phyloP scores from a whole-genome alignment of 163 green algal genomes.

The Chloromonas sp. region DNA sequence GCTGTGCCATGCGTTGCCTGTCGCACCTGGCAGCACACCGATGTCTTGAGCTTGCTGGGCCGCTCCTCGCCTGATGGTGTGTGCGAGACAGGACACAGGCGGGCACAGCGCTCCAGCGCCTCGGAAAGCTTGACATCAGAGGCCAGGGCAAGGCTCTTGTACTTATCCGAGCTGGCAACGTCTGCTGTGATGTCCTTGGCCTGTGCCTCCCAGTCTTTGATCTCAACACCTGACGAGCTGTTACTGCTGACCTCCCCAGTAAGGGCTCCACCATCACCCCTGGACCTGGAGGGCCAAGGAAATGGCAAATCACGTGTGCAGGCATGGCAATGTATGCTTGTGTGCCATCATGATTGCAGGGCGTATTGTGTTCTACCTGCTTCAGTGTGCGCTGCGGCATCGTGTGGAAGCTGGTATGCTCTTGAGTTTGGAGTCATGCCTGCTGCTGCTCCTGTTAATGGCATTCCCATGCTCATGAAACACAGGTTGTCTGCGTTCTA shows the following conservation, averaged over 20 bases:
- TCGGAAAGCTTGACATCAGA: constrained; percentile 47
- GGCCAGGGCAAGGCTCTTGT: constrained; percentile 45
- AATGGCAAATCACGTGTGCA: too few species aligned
- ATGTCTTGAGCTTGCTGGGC: constrained; percentile 45
- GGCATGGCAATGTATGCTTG: too few species aligned
- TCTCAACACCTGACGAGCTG: background rate
- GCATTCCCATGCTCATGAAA: too few species aligned
- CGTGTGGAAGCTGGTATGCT: too few species aligned
- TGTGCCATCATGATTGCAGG: too few species aligned
- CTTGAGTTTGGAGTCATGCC: too few species aligned
- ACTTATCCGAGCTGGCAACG: constrained; percentile 31
- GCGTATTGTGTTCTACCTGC: too few species aligned
- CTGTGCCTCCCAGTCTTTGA: constrained; percentile 26
- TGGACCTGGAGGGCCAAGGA: background rate
- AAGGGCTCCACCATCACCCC: background rate
- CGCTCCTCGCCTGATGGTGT: constrained; percentile 25
- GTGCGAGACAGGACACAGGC: constrained; percentile 18
- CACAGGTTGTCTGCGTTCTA: too few species aligned
- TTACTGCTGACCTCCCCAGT: background rate
- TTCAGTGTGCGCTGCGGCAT: too few species aligned
- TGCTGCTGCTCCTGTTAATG: too few species aligned
- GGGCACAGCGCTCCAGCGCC: constrained; percentile 37
- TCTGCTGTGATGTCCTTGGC: constrained; percentile 36
- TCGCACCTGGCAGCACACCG: constrained; percentile 50
- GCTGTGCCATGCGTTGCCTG: too few species aligned